Evolutionary conservation across 1,284 basidiomycete genomes (phyloP), one percentile per base, ranked within the genome.

Genomic region (Caloboletus firmus): DNA sequence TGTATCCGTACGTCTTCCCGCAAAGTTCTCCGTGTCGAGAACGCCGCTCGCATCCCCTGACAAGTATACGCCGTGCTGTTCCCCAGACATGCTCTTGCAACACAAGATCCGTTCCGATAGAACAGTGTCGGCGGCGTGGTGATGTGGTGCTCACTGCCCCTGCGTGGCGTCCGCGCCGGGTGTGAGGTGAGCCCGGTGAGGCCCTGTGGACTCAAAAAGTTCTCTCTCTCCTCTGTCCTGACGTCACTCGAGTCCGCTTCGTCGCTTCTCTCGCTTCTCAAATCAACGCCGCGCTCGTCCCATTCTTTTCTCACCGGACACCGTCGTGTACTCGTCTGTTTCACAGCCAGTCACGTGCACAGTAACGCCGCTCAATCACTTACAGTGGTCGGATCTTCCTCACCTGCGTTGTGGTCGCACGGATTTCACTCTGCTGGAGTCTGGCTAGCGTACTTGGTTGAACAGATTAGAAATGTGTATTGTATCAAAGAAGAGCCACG

Each of bases 61-160:
- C n/a, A n/a, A n/a, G n/a, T n/a, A n/a, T n/a, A n/a, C n/a, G n/a
- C n/a, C n/a, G n/a, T n/a, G n/a, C n/a, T n/a, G n/a, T n/a, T n/a
- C n/a, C n/a, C n/a, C n/a, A n/a, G n/a, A n/a, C n/a, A n/a, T n/a
- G n/a, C n/a, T n/a, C n/a, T n/a, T n/a, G n/a, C 30, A 46, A 45
- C 7, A 24, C 36, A 28, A 35, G 51, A 45, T 54, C 51, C 51
- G 51, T 41, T 30, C 53, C 53, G 47, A 40, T 9, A 12, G 6
- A 46, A 31, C 9, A 17, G 26, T 6, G 4, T 7, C 13, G 6
- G 40, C 9, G 40, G 40, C 15, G 45, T 18, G 28, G n/a, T n/a
- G 17, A 4, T 26, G 45, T 8, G 11, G 12, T 26, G 30, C 17
- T 30, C 41, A 53, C 42, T 34, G 34, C 26, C 20, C 30, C 18